These are phyloP conservation scores for Coemansia sp. DNA, from an alignment of 192 early-diverging fungal species.

Conservation along the genomic window DNA sequence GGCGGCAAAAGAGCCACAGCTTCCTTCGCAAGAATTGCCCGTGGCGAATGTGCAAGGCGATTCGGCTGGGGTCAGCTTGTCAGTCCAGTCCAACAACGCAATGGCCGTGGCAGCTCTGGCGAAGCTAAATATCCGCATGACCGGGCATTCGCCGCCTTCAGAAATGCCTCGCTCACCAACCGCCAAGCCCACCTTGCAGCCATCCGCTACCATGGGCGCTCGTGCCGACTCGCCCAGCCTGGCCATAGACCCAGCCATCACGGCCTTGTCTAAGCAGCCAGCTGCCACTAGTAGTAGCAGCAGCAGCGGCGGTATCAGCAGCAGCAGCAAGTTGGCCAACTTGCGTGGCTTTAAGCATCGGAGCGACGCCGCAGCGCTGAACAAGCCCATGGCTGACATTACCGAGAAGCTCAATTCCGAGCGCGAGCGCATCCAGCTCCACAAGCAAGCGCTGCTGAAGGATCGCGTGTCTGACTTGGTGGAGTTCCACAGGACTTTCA, in stretches of 20 bases:
- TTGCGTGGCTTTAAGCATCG: conserved; percentile 58
- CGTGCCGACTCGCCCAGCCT: conserved; percentile 14
- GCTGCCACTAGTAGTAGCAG: neutral
- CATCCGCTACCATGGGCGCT: neutral
- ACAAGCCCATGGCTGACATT: conserved; percentile 62
- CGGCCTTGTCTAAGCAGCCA: conserved; percentile 37
- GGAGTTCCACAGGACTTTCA: conserved; percentile 79
- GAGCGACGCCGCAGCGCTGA: conserved; percentile 57
- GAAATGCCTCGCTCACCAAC: conserved; percentile 4
- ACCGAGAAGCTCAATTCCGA: conserved; percentile 68
- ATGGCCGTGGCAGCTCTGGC: conserved; percentile 46
- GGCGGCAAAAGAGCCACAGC: neutral
- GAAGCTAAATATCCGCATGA: conserved; percentile 57
- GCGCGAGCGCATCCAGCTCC: conserved; percentile 76
- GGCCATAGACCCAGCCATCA: conserved; percentile 40
- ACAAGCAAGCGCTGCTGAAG: conserved; percentile 73
- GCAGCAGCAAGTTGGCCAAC: conserved; percentile 51
- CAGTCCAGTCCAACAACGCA: conserved; percentile 26
- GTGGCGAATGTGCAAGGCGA: neutral
- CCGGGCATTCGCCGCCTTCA: conserved; percentile 29
- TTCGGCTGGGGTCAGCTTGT: neutral
- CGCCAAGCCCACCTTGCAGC: conserved; percentile 6
- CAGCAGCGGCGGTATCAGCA: conserved; percentile 21
- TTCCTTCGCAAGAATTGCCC: neutral
- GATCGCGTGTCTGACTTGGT: conserved; percentile 80